Evolutionary conservation across 805 yeast species (phyloP).

Genomic region (Starmerella sp.): DNA sequence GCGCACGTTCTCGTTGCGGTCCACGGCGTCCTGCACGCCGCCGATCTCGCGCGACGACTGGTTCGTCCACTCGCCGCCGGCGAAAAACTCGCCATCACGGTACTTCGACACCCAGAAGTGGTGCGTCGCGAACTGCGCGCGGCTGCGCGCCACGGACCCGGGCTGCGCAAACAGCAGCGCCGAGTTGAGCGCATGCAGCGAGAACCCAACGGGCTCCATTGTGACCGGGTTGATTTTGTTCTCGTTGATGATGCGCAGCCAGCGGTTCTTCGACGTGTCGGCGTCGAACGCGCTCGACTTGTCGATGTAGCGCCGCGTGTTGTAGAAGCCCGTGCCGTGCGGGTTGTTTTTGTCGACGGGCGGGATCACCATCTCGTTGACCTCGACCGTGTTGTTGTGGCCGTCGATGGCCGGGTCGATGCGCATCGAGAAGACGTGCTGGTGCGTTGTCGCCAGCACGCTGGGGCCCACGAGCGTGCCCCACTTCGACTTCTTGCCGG

Average conservation of each 20-base stretch:
- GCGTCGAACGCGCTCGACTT: slow-evolving; percentile 61
- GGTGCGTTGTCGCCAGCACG: slow-evolving; percentile 74
- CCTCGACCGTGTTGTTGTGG: slow-evolving; percentile 59
- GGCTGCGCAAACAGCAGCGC: slow-evolving; percentile 61
- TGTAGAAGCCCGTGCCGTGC: slow-evolving; percentile 56
- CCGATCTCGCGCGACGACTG: slow-evolving; percentile 60
- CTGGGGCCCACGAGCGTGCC: slow-evolving; percentile 71
- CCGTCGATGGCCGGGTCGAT: slow-evolving; percentile 76
- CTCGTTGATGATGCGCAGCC: slow-evolving; percentile 65
- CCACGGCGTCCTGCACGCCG: slow-evolving; percentile 21
- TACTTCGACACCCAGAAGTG: slow-evolving; percentile 76
- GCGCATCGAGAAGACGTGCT: slow-evolving; percentile 67
- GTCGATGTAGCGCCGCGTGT: slow-evolving; percentile 53
- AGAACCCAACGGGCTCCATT: slow-evolving; percentile 63
- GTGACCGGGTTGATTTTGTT: slow-evolving; percentile 56
- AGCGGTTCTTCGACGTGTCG: slow-evolving; percentile 63
- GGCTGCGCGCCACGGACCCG: slow-evolving; percentile 50
- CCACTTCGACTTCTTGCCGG: slow-evolving; percentile 50
- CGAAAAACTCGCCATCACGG: slow-evolving; percentile 55
- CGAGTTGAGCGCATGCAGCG: slow-evolving; percentile 59
- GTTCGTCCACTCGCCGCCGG: slow-evolving; percentile 79
- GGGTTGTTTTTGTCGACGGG: slow-evolving; percentile 47
- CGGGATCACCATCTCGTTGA: slow-evolving; percentile 57
- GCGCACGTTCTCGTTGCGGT: slow-evolving; percentile 45
- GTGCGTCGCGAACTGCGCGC: slow-evolving; percentile 65